These are phyloP conservation scores for Aspergillus sp. DNA, from an alignment of 2,329 filamentous ascomycete species.

Conservation along the genomic window DNA sequence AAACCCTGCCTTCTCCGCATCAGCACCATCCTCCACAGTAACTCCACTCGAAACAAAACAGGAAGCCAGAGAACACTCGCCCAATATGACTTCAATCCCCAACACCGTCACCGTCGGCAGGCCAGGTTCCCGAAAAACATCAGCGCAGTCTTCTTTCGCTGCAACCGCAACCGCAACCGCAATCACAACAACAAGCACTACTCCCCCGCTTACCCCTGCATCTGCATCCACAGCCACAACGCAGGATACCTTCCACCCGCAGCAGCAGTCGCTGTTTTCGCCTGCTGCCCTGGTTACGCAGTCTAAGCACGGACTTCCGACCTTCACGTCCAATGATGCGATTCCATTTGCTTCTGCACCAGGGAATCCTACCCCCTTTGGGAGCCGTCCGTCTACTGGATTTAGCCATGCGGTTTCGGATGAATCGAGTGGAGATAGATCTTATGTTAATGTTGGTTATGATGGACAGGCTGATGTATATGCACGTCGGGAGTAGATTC, in stretches of 20 bases:
- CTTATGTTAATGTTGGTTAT: not conserved
- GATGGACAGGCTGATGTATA: not conserved
- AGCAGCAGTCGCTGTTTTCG: constrained; percentile 19
- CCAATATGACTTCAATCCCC: constrained; percentile 3
- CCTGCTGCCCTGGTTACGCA: constrained; percentile 23
- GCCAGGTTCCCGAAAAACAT: constrained; percentile 1
- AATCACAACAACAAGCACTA: constrained; percentile 1
- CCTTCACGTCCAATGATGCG: constrained; percentile 41
- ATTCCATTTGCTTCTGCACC: constrained; percentile 35
- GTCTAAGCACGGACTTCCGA: constrained; percentile 41
- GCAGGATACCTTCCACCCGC: constrained; percentile 8
- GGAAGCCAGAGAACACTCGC: not conserved
- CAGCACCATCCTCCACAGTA: not conserved
- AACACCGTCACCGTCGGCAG: constrained; percentile 3
- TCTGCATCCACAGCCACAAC: constrained; percentile 6
- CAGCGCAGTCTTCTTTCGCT: not conserved
- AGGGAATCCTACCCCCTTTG: not conserved
- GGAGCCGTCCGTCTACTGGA: not conserved
- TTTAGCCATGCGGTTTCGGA: not conserved
- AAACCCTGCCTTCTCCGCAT: constrained; percentile 1
- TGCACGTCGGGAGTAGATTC: not conserved
- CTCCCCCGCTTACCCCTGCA: constrained; percentile 22
- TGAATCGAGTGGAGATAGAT: not conserved
- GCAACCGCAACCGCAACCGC: not conserved
- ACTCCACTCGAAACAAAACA: not conserved